A percentile compares a stretch with the other conserved stretches of the same genome.
phyloP scores from a whole-genome alignment of 2,329 filamentous ascomycete genomes.

The Aspergillus pseudotamarii region DNA sequence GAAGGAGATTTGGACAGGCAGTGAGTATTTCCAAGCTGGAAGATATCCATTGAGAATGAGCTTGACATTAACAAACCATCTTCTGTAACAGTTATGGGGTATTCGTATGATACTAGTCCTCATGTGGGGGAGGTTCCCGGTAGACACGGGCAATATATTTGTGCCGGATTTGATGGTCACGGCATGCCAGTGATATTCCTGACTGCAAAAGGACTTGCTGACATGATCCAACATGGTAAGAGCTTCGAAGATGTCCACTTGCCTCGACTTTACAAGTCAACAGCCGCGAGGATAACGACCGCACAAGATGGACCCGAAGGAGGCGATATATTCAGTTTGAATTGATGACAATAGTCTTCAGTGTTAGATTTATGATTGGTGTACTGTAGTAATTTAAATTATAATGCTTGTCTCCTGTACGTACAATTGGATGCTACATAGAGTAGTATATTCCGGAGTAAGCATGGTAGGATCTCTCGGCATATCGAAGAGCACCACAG shows the following conservation, averaged over 20 bases:
- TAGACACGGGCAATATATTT: constrained; percentile 56
- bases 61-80: background rate
- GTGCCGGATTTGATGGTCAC: constrained; percentile 67
- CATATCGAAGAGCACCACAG: background rate
- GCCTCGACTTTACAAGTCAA: constrained; percentile 39
- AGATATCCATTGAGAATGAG: background rate
- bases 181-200: constrained; percentile 68
- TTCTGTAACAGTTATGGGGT: constrained; percentile 51
- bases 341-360: background rate
- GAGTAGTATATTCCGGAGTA: background rate
- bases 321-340: constrained; percentile 17
- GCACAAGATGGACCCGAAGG: constrained; percentile 22
- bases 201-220: constrained; percentile 60
- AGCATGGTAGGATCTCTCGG: background rate
- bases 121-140: constrained; percentile 56
- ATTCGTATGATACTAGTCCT: constrained; percentile 54
- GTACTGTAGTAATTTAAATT: too few species aligned
- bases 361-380: too few species aligned
- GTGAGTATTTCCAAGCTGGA: constrained; percentile 19
- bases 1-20: constrained; percentile 41
- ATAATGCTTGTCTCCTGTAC: background rate
- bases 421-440: background rate
- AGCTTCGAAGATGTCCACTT: constrained; percentile 33
- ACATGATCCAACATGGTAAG: constrained; percentile 52
- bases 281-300: constrained; percentile 18